Evolutionary conservation across 768 basidiomycete species (phyloP).

Genomic region (Mycena olivaceomarginata): DNA sequence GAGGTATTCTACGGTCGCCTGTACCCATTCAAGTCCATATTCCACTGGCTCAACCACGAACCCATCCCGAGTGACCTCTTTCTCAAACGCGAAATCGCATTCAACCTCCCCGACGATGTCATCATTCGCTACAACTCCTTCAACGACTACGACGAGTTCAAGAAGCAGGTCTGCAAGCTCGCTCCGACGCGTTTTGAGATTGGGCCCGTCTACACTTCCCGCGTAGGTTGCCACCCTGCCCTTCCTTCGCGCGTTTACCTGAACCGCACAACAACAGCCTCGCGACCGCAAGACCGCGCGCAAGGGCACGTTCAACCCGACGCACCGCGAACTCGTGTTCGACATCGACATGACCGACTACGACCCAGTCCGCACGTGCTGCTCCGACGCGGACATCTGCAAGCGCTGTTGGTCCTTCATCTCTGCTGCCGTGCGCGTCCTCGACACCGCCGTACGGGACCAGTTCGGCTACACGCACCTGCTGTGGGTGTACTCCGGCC

Average conservation of each 20-base stretch:
- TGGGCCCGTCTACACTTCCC: slow-evolving; percentile 92
- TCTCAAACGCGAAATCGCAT: slow-evolving; percentile 96
- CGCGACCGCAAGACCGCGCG: slow-evolving; percentile 90
- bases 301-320: slow-evolving; percentile 81
- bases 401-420: slow-evolving; percentile 97
- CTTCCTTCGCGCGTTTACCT: not conserved
- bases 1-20: slow-evolving; percentile 89
- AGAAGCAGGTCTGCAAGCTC: slow-evolving; percentile 88
- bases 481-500: slow-evolving; percentile 98
- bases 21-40: slow-evolving; percentile 97
- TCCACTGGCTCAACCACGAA: slow-evolving; percentile 96
- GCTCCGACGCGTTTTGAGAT: slow-evolving; percentile 98
- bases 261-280: slow-evolving; percentile 71
- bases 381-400: slow-evolving; percentile 94
- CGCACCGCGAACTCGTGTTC: slow-evolving; percentile 95
- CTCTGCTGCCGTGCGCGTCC: slow-evolving; percentile 90
- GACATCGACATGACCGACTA: slow-evolving; percentile 99
- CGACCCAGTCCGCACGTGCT: slow-evolving; percentile 96
- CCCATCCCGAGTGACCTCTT: slow-evolving; percentile 87
- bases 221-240: slow-evolving; percentile 70
- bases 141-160: slow-evolving; percentile 89
- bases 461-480: slow-evolving; percentile 95
- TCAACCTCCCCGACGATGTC: slow-evolving; percentile 92
- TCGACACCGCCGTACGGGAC: slow-evolving; percentile 88
- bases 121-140: slow-evolving; percentile 98